Evolutionary conservation across 2,329 filamentous ascomycete species (phyloP), one percentile per base, ranked within the genome.

Genomic region (Trichoderma afroharzianum): DNA sequence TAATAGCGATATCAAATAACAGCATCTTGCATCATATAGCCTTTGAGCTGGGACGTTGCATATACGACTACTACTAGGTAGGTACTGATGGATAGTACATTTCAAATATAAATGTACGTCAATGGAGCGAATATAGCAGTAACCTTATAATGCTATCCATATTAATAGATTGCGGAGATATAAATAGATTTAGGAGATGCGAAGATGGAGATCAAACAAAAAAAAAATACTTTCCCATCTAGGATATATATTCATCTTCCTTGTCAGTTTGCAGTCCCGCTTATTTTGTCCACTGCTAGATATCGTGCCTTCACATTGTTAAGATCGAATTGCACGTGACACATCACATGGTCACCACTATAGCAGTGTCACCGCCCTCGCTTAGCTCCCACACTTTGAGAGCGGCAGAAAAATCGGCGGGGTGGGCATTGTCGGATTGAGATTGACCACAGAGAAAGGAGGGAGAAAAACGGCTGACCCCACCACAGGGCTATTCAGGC

Each of bases 331-430:
- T 36, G 69, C 76, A 77, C 76, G 76, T 77, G 76, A 26, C 12
- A 63, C 3, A 32, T 76, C 76, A 78, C 75, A 73, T 78, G 75
- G 7, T 7, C 18, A 26, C 4, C 28, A 15, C 36, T 26, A 47
- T 12, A 18, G 28, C 24, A 21, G 57, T 73, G 77, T 81, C 79
- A 83, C 77, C 79, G 80, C 78, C 76, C 80, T 82, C 80, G 80
- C 78, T 81, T 83, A 83, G 78, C 79, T 77, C 80, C 79, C 81
- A 82, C 81, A 82, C 77, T 80, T 76, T 73, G 67, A 72, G 72
- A 62, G 74, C 72, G 80, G 77, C 78, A 81, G 80, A 82, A 82
- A 82, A 79, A 76, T 80, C 78, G 79, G 81, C 80, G 79, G 80
- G 80, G 80, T 80, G 77, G 73, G 47, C 30, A 67, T 47, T 50